Percentiles rank a stretch among this genome's conserved stretches.
phyloP scores from a whole-genome alignment of 495 filamentous ascomycete species.

The Hypomontagnella monticulosa region DNA sequence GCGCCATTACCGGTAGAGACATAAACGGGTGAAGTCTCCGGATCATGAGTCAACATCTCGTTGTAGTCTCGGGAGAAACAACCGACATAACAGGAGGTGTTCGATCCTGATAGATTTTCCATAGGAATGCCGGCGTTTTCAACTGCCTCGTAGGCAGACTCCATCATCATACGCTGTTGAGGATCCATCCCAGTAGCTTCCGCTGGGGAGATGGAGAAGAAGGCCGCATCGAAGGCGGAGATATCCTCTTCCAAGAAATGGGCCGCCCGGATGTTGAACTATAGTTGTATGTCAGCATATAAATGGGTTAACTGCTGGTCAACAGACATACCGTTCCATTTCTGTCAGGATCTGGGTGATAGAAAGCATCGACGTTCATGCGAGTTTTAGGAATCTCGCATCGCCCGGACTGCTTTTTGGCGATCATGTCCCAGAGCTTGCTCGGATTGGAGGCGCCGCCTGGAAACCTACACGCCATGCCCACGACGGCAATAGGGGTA shows the following conservation, averaged over 20 bases:
- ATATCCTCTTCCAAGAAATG: conserved; percentile 36
- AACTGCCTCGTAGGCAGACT: conserved; percentile 56
- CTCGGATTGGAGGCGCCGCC: conserved; percentile 53
- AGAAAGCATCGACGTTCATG: conserved; percentile 53
- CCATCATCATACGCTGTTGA: conserved; percentile 59
- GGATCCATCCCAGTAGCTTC: conserved; percentile 62
- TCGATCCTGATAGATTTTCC: conserved; percentile 53
- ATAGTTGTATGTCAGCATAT: too few species aligned
- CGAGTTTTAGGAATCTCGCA: conserved; percentile 52
- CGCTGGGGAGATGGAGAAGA: conserved; percentile 58
- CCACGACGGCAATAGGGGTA: conserved; percentile 63
- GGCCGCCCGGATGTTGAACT: conserved; percentile 11
- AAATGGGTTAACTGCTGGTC: too few species aligned
- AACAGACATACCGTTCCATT: conserved; percentile 13
- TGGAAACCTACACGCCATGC: conserved; percentile 62
- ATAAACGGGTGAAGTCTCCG: neutral
- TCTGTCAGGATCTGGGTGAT: conserved; percentile 43
- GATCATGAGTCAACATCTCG: conserved; percentile 45
- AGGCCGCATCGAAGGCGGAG: conserved; percentile 57
- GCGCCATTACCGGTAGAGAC: neutral
- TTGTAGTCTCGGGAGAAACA: conserved; percentile 61
- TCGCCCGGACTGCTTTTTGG: conserved; percentile 48
- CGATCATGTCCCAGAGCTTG: conserved; percentile 62
- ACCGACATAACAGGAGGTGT: conserved; percentile 63
- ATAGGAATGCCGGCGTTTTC: conserved; percentile 35